Evolutionary conservation across 148 eudicot genomes (phyloP).

Genomic region (Chenopodium berlandieri): DNA sequence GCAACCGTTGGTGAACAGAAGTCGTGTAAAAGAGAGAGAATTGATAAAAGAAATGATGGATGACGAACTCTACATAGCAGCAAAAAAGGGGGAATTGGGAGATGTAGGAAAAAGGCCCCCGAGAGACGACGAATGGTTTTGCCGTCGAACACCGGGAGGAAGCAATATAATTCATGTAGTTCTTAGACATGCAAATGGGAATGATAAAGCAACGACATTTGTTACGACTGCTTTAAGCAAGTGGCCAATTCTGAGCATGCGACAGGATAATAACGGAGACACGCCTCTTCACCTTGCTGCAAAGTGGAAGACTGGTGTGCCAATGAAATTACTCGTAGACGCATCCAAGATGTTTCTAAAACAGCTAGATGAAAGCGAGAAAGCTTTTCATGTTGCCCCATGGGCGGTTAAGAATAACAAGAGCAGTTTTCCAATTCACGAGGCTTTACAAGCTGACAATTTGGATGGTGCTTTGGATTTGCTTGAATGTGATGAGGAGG

Average conservation of each 20-base stretch:
- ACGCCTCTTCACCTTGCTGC: constrained; percentile 26
- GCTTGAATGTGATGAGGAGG: background rate
- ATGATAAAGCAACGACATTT: background rate
- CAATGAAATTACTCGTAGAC: background rate
- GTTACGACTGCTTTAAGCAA: constrained; percentile 4
- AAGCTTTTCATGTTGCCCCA: background rate
- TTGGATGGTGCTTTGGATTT: background rate
- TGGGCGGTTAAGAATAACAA: constrained; percentile 4
- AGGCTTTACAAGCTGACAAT: constrained; percentile 4
- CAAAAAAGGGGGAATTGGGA: background rate
- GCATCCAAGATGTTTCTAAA: background rate
- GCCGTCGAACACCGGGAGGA: constrained; percentile 15
- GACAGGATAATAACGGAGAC: constrained; percentile 16
- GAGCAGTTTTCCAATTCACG: constrained; percentile 11
- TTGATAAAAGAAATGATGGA: background rate
- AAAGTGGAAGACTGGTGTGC: background rate
- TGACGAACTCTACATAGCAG: constrained; percentile 1
- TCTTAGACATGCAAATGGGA: background rate
- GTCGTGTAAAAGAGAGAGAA: constrained; percentile 1
- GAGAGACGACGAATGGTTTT: background rate
- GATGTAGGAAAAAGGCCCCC: background rate
- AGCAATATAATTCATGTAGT: constrained; percentile 23
- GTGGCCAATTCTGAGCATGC: constrained; percentile 11
- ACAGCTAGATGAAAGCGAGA: background rate
- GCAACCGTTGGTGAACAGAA: constrained; percentile 2